A percentile compares a stretch with the other conserved stretches of the same genome.
Evolutionary conservation across 306 rosid species (phyloP).

Genomic region (Sophora flavescens): DNA sequence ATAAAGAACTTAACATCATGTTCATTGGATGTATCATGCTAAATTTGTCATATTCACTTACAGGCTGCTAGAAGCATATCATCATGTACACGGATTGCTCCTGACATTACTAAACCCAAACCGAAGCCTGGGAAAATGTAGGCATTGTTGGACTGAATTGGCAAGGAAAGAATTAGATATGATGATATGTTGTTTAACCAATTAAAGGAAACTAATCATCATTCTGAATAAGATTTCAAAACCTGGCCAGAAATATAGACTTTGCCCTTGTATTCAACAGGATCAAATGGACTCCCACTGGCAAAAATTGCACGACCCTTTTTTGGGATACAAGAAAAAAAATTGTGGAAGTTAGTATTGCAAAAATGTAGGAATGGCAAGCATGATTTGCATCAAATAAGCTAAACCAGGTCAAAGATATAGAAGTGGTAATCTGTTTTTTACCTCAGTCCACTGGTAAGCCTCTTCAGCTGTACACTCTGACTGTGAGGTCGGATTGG

Average conservation of each 20-base stretch:
- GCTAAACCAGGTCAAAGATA: conserved; percentile 23
- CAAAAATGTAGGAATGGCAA: neutral
- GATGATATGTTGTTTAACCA: conserved; percentile 13
- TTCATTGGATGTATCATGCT: conserved; percentile 6
- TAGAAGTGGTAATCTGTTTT: conserved; percentile 9
- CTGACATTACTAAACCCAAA: conserved; percentile 85
- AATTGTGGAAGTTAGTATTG: conserved; percentile 8
- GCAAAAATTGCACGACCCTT: conserved; percentile 94
- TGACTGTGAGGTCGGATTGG: conserved; percentile 92
- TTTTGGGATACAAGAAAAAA: conserved; percentile 20
- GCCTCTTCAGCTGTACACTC: conserved; percentile 98
- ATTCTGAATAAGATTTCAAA: conserved; percentile 34
- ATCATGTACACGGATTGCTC: conserved; percentile 89
- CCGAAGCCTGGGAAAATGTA: conserved; percentile 95
- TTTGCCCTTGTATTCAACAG: conserved; percentile 77
- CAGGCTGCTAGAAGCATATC: conserved; percentile 97
- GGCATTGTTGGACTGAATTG: conserved; percentile 86
- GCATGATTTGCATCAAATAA: conserved; percentile 1
- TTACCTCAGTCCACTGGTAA: conserved; percentile 85
- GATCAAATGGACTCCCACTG: conserved; percentile 96
- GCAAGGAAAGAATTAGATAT: conserved; percentile 36
- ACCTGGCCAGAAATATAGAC: conserved; percentile 84
- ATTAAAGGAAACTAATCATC: conserved; percentile 6
- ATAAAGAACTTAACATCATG: conserved; percentile 1
- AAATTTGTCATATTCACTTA: conserved; percentile 54